A percentile compares a stretch with the other conserved stretches of the same genome.
Conservation (phyloP, 805 yeast species). For the Wickerhamiella bombiphila region DNA sequence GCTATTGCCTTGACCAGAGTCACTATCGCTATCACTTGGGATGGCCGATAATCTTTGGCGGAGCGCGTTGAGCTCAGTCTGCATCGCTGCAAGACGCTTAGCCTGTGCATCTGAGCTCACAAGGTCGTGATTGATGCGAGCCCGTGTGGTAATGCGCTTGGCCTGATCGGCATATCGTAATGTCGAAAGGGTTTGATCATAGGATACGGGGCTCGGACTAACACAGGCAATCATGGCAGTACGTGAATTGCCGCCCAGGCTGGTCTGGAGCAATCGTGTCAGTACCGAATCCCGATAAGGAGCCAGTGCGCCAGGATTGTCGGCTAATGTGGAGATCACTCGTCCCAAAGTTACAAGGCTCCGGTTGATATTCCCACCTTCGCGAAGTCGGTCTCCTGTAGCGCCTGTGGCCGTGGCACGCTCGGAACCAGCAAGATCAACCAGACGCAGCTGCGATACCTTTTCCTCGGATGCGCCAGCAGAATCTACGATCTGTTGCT, state of each 20-base stretch:
- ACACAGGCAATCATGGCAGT: conserved; percentile 80
- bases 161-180: conserved; percentile 67
- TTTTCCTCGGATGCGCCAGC: conserved; percentile 30
- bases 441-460: conserved; percentile 48
- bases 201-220: conserved; percentile 48
- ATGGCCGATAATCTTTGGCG: conserved; percentile 21
- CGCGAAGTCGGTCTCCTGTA: conserved; percentile 42
- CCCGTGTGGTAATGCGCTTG: conserved; percentile 49
- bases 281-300: conserved; percentile 65
- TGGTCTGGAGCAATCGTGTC: conserved; percentile 63
- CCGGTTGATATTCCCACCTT: conserved; percentile 65
- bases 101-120: conserved; percentile 27
- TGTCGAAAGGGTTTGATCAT: conserved; percentile 64
- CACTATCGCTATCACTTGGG: conserved; percentile 23
- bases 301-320: conserved; percentile 12
- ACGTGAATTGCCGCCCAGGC: conserved; percentile 72
- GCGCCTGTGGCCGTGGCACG: conserved; percentile 49
- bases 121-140: conserved; percentile 35
- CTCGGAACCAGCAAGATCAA: conserved; percentile 77
- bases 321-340: conserved; percentile 40
- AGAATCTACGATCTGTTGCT: conserved; percentile 35
- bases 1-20: conserved; percentile 9
- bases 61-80: conserved; percentile 25
- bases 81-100: conserved; percentile 27
- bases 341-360: conserved; percentile 68